Evolutionary conservation across 768 basidiomycete genomes (phyloP), one percentile per base, ranked within the genome.

Genomic region (Hebeloma cylindrosporum): DNA sequence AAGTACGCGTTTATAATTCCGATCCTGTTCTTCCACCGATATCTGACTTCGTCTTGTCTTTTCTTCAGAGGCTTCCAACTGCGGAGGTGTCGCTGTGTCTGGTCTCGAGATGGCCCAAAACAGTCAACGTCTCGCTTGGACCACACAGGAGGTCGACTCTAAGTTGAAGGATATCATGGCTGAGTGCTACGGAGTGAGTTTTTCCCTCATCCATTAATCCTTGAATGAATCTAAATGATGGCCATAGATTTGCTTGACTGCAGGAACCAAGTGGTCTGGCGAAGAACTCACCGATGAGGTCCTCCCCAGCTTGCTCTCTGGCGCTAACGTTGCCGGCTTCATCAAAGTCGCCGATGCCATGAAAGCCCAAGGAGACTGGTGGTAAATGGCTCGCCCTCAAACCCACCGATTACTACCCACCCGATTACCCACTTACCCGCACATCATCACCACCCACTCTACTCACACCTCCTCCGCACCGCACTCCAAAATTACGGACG

Each of bases 71-170:
- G 74, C 75, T 5, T 72, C 74, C 61, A 82, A 84, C 68, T 77
- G 75, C 53, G 86, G 86, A 64, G 86, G 86, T 67, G 86, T 88
- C 43, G 84, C 83, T 29, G 83, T 85, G 17, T 85, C 82, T 7
- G 83, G 83, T 53, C 78, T 88, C 51, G 86, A 87, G 71, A 86
- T 87, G 84, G 80, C 82, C 2, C 85, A 87, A 69, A 87, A 88
- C 73, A 83, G 80, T 57, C 75, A 79, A 59, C 70, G 80, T 26
- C 73, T 81, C 34, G 70, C 74, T 32, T 87, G 85, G 85, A 66
- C 78, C 3, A 68, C 72, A 44, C 64, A 71, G 48, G 79, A 82
- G 54, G 84, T 88, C 40, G 86, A 88, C 63, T 61, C 58, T 14
- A 84, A 83, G 70, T 70, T 88, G 43, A 80, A 82, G 65, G 67